These are phyloP conservation scores for Leucocoprinus birnbaumii DNA, from an alignment of 768 basidiomycete species.

Conservation along the genomic window DNA sequence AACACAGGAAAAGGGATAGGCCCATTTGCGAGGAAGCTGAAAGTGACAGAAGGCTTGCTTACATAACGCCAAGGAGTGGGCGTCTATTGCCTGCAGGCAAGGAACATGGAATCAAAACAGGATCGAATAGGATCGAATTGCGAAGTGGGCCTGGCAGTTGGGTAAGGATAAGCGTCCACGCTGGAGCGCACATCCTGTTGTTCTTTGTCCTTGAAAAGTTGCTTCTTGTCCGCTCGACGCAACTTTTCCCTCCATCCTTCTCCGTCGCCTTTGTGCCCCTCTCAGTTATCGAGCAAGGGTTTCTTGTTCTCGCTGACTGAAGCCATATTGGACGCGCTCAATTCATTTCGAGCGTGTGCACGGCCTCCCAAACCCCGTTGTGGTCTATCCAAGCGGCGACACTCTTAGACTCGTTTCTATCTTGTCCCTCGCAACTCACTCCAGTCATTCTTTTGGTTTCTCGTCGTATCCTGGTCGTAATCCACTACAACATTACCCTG, in stretches of 20 bases:
- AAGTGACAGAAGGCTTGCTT: conserved; percentile 17
- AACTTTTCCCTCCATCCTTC: conserved; percentile 35
- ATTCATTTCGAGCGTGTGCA: conserved; percentile 50
- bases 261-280: conserved; percentile 30
- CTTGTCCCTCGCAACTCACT: conserved; percentile 35
- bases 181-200: conserved; percentile 40
- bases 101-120: conserved; percentile 71
- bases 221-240: conserved; percentile 42
- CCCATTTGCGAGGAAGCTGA: conserved; percentile 20
- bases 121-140: conserved; percentile 36
- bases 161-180: conserved; percentile 52
- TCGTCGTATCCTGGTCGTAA: conserved; percentile 16
- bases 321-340: conserved; percentile 38
- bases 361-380: conserved; percentile 21
- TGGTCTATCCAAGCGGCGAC: conserved; percentile 34
- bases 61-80: conserved; percentile 9
- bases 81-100: conserved; percentile 66
- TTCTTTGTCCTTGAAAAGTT: conserved; percentile 51
- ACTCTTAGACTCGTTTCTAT: conserved; percentile 23
- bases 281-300: conserved; percentile 29
- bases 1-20: conserved; percentile 17
- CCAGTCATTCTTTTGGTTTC: conserved; percentile 46
- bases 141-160: conserved; percentile 40
- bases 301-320: conserved; percentile 28
- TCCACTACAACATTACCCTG: conserved; percentile 25